Evolutionary conservation across 129 eudicot genomes (phyloP).

Genomic region (Mikania micrantha): DNA sequence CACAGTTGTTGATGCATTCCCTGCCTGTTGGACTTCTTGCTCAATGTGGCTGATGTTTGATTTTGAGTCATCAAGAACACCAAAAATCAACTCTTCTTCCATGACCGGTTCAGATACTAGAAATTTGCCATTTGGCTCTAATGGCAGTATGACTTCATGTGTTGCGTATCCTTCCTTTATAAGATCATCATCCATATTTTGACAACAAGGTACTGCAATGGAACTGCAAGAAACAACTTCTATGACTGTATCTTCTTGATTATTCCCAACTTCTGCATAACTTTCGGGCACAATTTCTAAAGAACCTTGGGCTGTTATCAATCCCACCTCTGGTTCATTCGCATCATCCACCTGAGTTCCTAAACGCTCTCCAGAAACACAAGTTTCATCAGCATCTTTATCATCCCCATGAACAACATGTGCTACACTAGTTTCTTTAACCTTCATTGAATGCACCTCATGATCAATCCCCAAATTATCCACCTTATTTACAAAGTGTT

Average conservation of each 20-base stretch:
- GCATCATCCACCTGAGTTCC: slow-evolving; percentile 13
- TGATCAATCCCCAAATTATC: slow-evolving; percentile 7
- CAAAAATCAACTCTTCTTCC: slow-evolving; percentile 64
- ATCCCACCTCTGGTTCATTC: slow-evolving; percentile 26
- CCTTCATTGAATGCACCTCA: slow-evolving; percentile 14
- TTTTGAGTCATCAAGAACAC: slow-evolving; percentile 46
- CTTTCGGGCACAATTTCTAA: slow-evolving; percentile 36
- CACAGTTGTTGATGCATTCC: slow-evolving; percentile 19
- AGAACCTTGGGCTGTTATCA: slow-evolving; percentile 18
- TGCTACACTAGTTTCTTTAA: slow-evolving; percentile 19
- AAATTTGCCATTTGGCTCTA: slow-evolving; percentile 23
- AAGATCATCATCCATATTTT: slow-evolving; percentile 11
- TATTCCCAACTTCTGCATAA: slow-evolving; percentile 22
- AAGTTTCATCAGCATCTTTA: slow-evolving; percentile 23
- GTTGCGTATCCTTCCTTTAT: slow-evolving; percentile 13
- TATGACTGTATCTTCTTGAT: slow-evolving; percentile 16
- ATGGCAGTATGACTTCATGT: slow-evolving; percentile 14
- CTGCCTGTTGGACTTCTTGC: slow-evolving; percentile 24
- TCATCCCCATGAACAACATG: slow-evolving; percentile 1
- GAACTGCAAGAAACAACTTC: slow-evolving; percentile 28
- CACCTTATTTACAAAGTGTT: slow-evolving; percentile 28
- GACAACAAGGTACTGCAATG: slow-evolving; percentile 17
- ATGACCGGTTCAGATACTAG: slow-evolving; percentile 29
- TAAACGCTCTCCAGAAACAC: slow-evolving; percentile 21
- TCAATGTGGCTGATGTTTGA: slow-evolving; percentile 14